These are phyloP conservation scores for Populus ilicifolia DNA, from an alignment of 345 rosid genomes.

Conservation along the genomic window DNA sequence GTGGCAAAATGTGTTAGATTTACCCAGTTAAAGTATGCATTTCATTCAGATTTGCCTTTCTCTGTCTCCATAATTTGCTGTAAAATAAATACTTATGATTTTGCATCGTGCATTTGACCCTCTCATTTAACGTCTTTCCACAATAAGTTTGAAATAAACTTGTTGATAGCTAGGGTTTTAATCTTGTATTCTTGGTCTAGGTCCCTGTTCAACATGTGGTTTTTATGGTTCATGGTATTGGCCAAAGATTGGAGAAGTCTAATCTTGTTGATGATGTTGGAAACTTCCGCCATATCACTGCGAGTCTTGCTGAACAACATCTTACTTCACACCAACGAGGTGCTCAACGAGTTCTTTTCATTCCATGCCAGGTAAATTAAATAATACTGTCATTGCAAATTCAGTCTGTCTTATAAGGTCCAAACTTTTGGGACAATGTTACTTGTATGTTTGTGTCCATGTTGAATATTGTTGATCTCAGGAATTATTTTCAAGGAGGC, in stretches of 20 bases:
- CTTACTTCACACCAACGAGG: constrained; percentile 65
- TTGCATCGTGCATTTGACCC: neutral
- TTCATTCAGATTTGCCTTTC: neutral
- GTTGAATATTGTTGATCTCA: neutral
- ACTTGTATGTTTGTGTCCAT: neutral
- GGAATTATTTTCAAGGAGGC: neutral
- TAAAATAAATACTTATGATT: neutral
- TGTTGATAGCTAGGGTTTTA: neutral
- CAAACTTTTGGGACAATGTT: neutral
- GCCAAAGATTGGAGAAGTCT: constrained; percentile 96
- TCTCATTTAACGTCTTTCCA: neutral
- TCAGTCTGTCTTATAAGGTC: neutral
- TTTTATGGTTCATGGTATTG: constrained; percentile 98
- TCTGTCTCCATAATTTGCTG: neutral
- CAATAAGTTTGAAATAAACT: neutral
- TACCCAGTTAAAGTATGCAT: neutral
- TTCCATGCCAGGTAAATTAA: constrained; percentile 85
- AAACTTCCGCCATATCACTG: constrained; percentile 79
- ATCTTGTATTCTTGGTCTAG: constrained; percentile 41
- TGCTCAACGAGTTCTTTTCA: constrained; percentile 81
- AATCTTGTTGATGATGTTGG: constrained; percentile 94
- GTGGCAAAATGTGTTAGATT: neutral
- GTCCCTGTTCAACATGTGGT: constrained; percentile 95
- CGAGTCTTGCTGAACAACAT: constrained; percentile 69
- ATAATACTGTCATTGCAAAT: neutral